A percentile compares a stretch with the other conserved stretches of the same genome.
phyloP scores from a whole-genome alignment of 768 basidiomycete species.

The Multifurca ochricompacta region DNA sequence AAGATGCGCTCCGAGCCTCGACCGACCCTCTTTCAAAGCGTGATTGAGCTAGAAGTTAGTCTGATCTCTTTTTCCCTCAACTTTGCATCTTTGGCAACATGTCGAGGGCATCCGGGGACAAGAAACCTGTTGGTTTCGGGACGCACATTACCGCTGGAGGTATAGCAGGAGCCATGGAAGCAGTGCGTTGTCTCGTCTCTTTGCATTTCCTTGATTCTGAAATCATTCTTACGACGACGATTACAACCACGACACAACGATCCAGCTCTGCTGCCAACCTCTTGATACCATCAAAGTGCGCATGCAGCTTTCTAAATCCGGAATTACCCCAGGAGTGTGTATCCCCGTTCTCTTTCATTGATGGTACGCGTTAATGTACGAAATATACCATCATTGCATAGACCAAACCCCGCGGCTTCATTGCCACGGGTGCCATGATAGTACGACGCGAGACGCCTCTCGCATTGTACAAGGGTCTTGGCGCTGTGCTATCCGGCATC shows the following conservation, averaged over 20 bases:
- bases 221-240: not conserved
- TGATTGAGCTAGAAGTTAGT: too few relatives aligned
- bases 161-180: conserved; percentile 88
- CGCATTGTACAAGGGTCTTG: conserved; percentile 96
- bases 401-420: conserved; percentile 89
- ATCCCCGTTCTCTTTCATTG: not conserved
- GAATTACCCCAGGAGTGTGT: conserved; percentile 76
- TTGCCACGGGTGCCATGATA: conserved; percentile 86
- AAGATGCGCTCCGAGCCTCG: too few relatives aligned
- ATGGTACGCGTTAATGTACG: not conserved
- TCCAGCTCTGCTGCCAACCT: conserved; percentile 76
- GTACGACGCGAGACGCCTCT: conserved; percentile 87
- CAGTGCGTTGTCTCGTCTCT: conserved; percentile 40
- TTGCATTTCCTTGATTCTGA: not conserved
- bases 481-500: conserved; percentile 93
- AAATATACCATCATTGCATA: conserved; percentile 27
- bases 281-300: conserved; percentile 99
- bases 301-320: conserved; percentile 94
- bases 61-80: too few relatives aligned
- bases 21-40: too few relatives aligned
- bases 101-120: conserved; percentile 33
- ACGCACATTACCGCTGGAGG: conserved; percentile 94
- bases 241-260: conserved; percentile 24
- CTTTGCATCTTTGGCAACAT: not conserved
- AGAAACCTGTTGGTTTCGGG: conserved; percentile 76